phyloP scores from a whole-genome alignment of 345 rosid species.

The Mercurialis annua region DNA sequence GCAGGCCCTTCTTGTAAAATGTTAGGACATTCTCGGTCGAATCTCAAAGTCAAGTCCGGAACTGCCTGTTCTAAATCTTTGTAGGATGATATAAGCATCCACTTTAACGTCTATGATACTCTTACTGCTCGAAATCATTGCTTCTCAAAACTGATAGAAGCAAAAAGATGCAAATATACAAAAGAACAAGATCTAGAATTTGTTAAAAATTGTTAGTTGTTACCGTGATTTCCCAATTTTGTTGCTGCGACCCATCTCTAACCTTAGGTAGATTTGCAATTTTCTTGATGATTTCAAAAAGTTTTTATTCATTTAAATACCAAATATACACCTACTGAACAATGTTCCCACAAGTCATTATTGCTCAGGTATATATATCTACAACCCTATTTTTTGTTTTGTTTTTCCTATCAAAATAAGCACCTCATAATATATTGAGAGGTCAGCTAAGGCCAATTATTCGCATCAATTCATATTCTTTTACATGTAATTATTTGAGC shows the following conservation, averaged over 20 bases:
- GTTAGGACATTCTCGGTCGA: too few relatives aligned
- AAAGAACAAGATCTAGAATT: not conserved
- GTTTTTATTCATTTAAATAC: not conserved
- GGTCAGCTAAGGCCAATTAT: too few relatives aligned
- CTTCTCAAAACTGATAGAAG: not conserved
- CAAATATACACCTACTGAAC: not conserved
- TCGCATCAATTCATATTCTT: too few relatives aligned
- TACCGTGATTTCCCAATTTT: not conserved
- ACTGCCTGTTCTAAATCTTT: not conserved
- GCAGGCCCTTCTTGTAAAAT: too few relatives aligned
- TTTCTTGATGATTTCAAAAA: not conserved
- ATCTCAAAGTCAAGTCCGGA: too few relatives aligned
- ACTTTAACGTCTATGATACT: not conserved
- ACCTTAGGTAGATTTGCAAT: not conserved
- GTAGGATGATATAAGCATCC: not conserved
- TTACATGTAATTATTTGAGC: too few relatives aligned
- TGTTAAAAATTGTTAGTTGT: not conserved
- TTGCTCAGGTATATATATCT: too few relatives aligned
- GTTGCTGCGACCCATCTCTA: too few relatives aligned
- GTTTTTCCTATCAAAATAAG: too few relatives aligned
- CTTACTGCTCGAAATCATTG: too few relatives aligned
- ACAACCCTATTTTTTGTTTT: too few relatives aligned
- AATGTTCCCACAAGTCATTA: not conserved
- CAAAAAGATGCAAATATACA: not conserved
- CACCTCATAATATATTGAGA: too few relatives aligned